Evolutionary conservation across 2,329 filamentous ascomycete genomes (phyloP).

Genomic region (Hymenoscyphus linearis): DNA sequence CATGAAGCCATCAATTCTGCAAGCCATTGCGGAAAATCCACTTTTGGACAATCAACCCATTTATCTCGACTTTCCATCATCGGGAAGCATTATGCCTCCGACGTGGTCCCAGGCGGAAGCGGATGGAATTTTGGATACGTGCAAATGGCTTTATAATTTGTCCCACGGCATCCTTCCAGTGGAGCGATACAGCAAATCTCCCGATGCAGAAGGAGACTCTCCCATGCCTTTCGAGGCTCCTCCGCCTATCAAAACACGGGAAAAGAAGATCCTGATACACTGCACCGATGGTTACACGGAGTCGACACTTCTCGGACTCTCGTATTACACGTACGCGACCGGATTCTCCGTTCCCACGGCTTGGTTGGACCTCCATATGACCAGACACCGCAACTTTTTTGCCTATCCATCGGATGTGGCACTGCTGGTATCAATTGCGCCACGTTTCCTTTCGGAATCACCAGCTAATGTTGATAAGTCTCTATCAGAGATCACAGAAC

Average conservation of each 20-base stretch:
- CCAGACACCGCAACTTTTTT: slow-evolving; percentile 87
- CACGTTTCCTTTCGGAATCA: slow-evolving; percentile 67
- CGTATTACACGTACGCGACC: slow-evolving; percentile 91
- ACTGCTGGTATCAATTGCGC: slow-evolving; percentile 70
- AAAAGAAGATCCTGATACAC: slow-evolving; percentile 74
- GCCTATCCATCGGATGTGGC: slow-evolving; percentile 88
- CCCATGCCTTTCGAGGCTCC: slow-evolving; percentile 38
- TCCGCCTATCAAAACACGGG: slow-evolving; percentile 26
- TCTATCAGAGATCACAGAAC: slow-evolving; percentile 46
- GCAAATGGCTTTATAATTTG: slow-evolving; percentile 83
- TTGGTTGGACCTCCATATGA: slow-evolving; percentile 79
- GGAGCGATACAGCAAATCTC: slow-evolving; percentile 12
- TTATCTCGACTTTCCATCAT: slow-evolving; percentile 79
- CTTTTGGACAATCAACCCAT: slow-evolving; percentile 34
- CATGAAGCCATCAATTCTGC: slow-evolving; percentile 63
- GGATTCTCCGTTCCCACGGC: slow-evolving; percentile 75
- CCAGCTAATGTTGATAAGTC: slow-evolving; percentile 48
- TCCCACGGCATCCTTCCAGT: slow-evolving; percentile 56
- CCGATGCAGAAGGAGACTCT: slow-evolving; percentile 49
- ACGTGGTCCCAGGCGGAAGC: slow-evolving; percentile 79
- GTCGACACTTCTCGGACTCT: slow-evolving; percentile 79
- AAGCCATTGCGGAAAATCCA: slow-evolving; percentile 51
- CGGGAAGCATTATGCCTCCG: slow-evolving; percentile 83
- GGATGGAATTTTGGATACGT: slow-evolving; percentile 78
- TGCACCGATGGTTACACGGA: slow-evolving; percentile 97